Base-by-base conservation (phyloP, 2,329 filamentous ascomycete genomes). In the Salinomyces thailandicus region DNA sequence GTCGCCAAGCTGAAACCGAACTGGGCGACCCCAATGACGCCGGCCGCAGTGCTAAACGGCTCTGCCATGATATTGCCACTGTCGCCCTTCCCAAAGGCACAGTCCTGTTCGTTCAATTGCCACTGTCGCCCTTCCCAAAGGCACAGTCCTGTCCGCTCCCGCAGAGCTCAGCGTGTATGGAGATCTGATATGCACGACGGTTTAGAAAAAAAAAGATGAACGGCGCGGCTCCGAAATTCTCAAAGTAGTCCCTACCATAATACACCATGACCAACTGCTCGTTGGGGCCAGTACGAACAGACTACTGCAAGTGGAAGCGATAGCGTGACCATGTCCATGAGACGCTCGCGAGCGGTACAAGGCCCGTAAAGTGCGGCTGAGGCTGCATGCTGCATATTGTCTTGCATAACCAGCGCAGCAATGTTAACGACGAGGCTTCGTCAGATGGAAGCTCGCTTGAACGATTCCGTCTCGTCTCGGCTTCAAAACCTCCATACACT, bases 11-110 rank as follows among this genome's bases (percentile, higher is more conserved):
- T 37, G 34, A 43, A 43, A n/a, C 41, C 41, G 26, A 43, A 30
- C 14, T 36, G 27, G 5, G 36, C 31, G 8, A 39, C 20, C 7
- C 42, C 42, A n/a, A 36, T 31, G 12, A 44, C 33, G 16, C 35
- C 29, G 12, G 36, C 37, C 15, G 34, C 42, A 16, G 37, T 22
- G n/a, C n/a, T n/a, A n/a, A n/a, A n/a, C n/a, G n/a, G n/a, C 8
- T 26, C 50, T 39, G n/a, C 55, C 52, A 42, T 52, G 16, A 19
- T 33, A n/a, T 8, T 30, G 27, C 7, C 20, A 24, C 7, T 24
- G n/a, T 24, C 20, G 20, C 7, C 7, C n/a, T 24, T 24, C 20
- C 20, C 7, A n/a, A 24, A 7, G 7, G n/a, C 7, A 7, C 7
- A 24, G 20, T 24, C 7, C 20, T 24, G 20, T 24, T n/a, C 7